Base-by-base conservation (phyloP, 441 rosid genomes). In the Gossypium gossypioides region DNA sequence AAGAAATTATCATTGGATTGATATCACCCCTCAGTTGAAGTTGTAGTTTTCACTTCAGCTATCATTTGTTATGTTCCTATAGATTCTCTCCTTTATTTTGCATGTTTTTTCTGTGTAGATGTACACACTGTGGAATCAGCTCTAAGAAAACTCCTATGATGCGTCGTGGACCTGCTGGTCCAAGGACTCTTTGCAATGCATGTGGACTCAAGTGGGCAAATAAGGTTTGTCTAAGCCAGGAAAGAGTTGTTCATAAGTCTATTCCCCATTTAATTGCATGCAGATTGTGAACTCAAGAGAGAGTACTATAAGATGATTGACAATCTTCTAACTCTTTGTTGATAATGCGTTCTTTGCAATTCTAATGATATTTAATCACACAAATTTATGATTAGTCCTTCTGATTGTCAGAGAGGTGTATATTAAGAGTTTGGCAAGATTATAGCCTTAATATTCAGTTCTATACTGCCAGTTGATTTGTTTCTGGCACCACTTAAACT, bases 181-280 rank as follows among this genome's bases (percentile, higher is more conserved):
- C 73, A 32, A 76, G 76, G 69, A 72, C 76, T 7, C 73, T 76
- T 34, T 76, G 76, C 50, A 76, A 76, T 76, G 79, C 79, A 58
- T 76, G 79, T 5, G 79, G 79, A 60, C 79, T 76, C 63, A 76
- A 72, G 73, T 76, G 79, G 79, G 76, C 76, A 40, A 76, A 76
- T 58, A 76, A 76, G 79, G 76, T 76, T 67, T 44, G 73, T 60
- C 2, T 2, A 15, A 61, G 22, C 21, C 18, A 46, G 21, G 21
- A 46, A 44, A 65, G 2, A 44, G 5, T 40, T 63, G 32, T 42
- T 40, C 15, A 42, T 64, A 21, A 18, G 32, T 63, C 52, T 64
- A 4, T 40, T 10, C 69, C 18, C 13, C 16, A 10, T 40, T 64
- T 42, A 42, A 64, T 21, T 65, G 55, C 34, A 2, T 18, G n/a